These are phyloP conservation scores for Posidonia oceanica DNA, from an alignment of 116 monocot genomes.

Conservation along the genomic window DNA sequence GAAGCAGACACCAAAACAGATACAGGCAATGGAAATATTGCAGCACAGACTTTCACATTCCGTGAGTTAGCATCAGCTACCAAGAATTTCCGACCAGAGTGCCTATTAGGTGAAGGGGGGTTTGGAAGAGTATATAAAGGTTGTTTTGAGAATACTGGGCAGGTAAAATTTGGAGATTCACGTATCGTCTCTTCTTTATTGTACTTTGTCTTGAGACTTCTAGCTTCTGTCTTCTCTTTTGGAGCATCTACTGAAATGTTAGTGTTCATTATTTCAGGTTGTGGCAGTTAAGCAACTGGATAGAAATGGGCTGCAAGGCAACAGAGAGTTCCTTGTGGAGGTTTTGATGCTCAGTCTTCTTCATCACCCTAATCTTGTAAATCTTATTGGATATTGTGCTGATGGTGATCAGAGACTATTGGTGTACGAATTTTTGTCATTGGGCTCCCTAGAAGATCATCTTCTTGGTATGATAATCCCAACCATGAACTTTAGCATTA, in stretches of 20 bases:
- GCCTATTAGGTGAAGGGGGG: conserved; percentile 23
- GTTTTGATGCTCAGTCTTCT: conserved; percentile 70
- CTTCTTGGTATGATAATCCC: conserved; percentile 12
- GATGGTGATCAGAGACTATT: conserved; percentile 81
- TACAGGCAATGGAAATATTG: conserved; percentile 22
- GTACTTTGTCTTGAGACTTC: too few relatives aligned
- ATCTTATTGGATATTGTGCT: conserved; percentile 67
- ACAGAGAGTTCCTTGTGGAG: conserved; percentile 70
- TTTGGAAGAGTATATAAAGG: conserved; percentile 32
- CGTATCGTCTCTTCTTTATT: too few relatives aligned
- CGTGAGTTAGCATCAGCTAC: conserved; percentile 21
- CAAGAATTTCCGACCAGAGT: conserved; percentile 20
- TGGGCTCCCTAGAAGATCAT: conserved; percentile 79
- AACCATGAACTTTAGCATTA: neutral
- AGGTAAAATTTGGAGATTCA: conserved; percentile 3
- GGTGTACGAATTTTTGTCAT: conserved; percentile 70
- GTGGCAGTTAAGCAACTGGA: conserved; percentile 79
- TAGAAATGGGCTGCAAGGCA: conserved; percentile 62
- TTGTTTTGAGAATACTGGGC: conserved; percentile 12
- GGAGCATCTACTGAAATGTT: neutral
- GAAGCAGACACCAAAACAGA: neutral
- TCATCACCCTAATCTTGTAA: conserved; percentile 66
- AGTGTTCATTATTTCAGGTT: conserved; percentile 13
- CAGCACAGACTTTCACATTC: conserved; percentile 23
- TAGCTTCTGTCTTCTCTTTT: neutral